These are phyloP conservation scores for Casuarina equisetifolia DNA, from an alignment of 306 rosid species.

Conservation along the genomic window DNA sequence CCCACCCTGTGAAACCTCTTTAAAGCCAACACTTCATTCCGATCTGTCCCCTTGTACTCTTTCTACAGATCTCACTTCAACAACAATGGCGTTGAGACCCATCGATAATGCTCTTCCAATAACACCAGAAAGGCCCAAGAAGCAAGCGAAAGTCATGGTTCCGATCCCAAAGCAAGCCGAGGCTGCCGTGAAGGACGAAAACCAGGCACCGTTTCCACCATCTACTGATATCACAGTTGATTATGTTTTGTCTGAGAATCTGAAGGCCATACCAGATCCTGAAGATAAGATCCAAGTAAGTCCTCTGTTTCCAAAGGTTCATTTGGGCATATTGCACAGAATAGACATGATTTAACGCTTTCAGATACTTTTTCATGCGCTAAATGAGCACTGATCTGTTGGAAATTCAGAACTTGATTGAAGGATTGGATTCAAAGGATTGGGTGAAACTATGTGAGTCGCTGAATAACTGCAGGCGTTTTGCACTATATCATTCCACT, in stretches of 20 bases:
- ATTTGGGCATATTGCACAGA: background rate
- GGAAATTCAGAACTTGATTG: slow-evolving; percentile 55
- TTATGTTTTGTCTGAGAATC: slow-evolving; percentile 68
- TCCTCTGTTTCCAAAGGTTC: background rate
- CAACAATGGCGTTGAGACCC: slow-evolving; percentile 77
- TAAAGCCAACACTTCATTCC: background rate
- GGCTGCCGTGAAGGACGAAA: slow-evolving; percentile 47
- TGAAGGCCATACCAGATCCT: slow-evolving; percentile 64
- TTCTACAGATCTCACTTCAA: slow-evolving; percentile 1
- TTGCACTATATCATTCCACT: slow-evolving; percentile 59
- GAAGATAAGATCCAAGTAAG: slow-evolving; percentile 61
- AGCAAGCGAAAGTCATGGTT: slow-evolving; percentile 58
- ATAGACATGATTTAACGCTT: background rate
- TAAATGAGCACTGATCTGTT: background rate
- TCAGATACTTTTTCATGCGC: background rate
- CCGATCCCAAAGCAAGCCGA: slow-evolving; percentile 45
- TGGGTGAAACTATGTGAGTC: slow-evolving; percentile 78
- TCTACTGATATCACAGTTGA: slow-evolving; percentile 62
- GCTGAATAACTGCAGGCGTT: slow-evolving; percentile 69
- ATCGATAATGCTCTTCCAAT: slow-evolving; percentile 80
- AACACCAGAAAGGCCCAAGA: slow-evolving; percentile 66
- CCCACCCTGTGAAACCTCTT: background rate
- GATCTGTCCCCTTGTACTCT: background rate
- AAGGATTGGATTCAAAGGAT: slow-evolving; percentile 68
- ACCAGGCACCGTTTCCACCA: slow-evolving; percentile 46